These are phyloP conservation scores for Arabidopsis suecica DNA, from an alignment of 345 rosid species.

Conservation along the genomic window DNA sequence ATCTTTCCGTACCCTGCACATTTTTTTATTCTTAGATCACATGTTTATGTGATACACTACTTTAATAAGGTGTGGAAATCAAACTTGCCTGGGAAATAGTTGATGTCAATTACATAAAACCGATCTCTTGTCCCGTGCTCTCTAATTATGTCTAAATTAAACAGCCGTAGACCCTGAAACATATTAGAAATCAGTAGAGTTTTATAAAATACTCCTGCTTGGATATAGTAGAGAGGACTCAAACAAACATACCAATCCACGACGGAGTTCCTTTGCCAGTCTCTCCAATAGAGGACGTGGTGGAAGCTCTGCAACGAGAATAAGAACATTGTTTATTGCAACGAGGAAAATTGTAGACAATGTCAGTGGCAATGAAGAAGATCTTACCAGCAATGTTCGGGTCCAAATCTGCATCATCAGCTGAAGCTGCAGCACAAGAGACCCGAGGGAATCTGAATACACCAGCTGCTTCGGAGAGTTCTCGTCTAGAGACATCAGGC, in stretches of 20 bases:
- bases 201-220: background rate
- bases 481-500: slow-evolving; percentile 78
- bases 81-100: slow-evolving; percentile 73
- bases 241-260: slow-evolving; percentile 56
- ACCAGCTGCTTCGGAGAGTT: slow-evolving; percentile 56
- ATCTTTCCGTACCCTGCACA: slow-evolving; percentile 79
- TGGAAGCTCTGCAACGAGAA: slow-evolving; percentile 68
- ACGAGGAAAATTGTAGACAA: background rate
- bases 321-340: background rate
- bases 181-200: slow-evolving; percentile 3
- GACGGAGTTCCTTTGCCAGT: slow-evolving; percentile 76
- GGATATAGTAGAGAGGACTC: background rate
- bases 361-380: background rate
- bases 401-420: slow-evolving; percentile 72
- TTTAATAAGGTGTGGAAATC: background rate
- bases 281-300: slow-evolving; percentile 77
- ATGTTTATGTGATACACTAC: background rate
- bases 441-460: slow-evolving; percentile 71
- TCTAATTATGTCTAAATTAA: slow-evolving; percentile 80
- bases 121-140: slow-evolving; percentile 74
- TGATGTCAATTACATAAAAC: slow-evolving; percentile 79
- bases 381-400: slow-evolving; percentile 63
- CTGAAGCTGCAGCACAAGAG: slow-evolving; percentile 75
- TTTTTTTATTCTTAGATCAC: background rate
- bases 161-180: slow-evolving; percentile 69